A percentile compares a stretch with the other conserved stretches of the same genome.
Conservation (phyloP, 2,329 filamentous ascomycete genomes). For the Verticillium tricorpus region DNA sequence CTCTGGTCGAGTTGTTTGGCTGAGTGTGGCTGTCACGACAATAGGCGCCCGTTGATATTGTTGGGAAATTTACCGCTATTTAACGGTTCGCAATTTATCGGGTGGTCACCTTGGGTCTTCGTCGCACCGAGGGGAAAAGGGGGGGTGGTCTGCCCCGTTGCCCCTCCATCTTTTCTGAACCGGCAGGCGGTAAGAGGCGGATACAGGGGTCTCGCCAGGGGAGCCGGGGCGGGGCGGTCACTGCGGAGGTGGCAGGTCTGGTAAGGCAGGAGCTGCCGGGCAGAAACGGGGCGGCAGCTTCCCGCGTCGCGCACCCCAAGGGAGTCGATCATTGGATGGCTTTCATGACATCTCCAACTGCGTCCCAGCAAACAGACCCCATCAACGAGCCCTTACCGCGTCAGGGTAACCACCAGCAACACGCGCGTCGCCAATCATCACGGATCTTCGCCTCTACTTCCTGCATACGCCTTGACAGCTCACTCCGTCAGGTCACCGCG, state of each 20-base stretch:
- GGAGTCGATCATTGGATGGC: background rate
- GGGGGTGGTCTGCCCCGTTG: background rate
- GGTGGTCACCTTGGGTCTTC: background rate
- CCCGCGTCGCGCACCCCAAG: background rate
- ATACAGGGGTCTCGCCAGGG: background rate
- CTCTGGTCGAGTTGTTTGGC: background rate
- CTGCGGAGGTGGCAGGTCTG: background rate
- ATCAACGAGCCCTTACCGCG: slow-evolving; percentile 1
- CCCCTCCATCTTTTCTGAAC: background rate
- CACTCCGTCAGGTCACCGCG: background rate
- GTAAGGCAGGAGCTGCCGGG: background rate
- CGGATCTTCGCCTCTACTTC: background rate
- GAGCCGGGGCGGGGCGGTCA: background rate
- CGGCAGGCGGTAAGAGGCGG: background rate
- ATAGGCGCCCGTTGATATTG: background rate
- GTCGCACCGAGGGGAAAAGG: background rate
- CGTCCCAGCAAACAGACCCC: background rate
- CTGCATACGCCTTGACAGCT: background rate
- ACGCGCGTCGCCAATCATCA: background rate
- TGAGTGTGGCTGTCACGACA: background rate
- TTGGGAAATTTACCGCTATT: slow-evolving; percentile 9
- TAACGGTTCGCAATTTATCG: slow-evolving; percentile 4
- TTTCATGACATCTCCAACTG: background rate
- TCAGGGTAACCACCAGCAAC: slow-evolving; percentile 1
- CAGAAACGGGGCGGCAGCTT: background rate